phyloP scores from a whole-genome alignment of 2,329 filamentous ascomycete genomes.

The Zymoseptoria crescenta region DNA sequence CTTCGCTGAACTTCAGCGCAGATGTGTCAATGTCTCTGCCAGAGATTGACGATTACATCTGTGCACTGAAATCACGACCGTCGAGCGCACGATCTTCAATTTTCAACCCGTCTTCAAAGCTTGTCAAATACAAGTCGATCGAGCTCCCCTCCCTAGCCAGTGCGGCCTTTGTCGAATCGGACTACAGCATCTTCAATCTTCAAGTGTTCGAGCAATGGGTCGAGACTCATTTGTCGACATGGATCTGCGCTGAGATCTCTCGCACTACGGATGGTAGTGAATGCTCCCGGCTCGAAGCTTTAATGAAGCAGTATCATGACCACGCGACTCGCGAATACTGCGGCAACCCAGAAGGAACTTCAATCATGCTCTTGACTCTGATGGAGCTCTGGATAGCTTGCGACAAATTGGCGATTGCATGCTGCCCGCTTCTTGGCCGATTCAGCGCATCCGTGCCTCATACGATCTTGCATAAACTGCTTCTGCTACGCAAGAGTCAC shows the following conservation, averaged over 20 bases:
- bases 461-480: slow-evolving; percentile 47
- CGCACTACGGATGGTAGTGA: background rate
- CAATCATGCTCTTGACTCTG: slow-evolving; percentile 45
- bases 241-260: background rate
- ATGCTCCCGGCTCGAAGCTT: background rate
- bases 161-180: background rate
- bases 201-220: slow-evolving; percentile 14
- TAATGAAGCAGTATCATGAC: background rate
- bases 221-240: background rate
- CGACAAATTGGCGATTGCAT: slow-evolving; percentile 40
- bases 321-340: slow-evolving; percentile 31
- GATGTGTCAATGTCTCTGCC: background rate
- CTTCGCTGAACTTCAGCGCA: background rate
- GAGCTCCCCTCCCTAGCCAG: background rate
- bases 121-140: background rate
- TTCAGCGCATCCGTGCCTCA: slow-evolving; percentile 48
- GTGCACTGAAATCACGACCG: background rate
- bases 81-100: background rate
- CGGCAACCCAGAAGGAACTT: slow-evolving; percentile 43
- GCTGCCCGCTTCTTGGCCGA: slow-evolving; percentile 42
- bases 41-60: background rate
- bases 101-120: background rate
- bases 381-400: slow-evolving; percentile 53
- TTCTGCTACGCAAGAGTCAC: slow-evolving; percentile 40
- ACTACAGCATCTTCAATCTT: slow-evolving; percentile 8